Evolutionary conservation across 352 stramenopile genomes (phyloP).

Genomic region (Thalassiosira allenii): DNA sequence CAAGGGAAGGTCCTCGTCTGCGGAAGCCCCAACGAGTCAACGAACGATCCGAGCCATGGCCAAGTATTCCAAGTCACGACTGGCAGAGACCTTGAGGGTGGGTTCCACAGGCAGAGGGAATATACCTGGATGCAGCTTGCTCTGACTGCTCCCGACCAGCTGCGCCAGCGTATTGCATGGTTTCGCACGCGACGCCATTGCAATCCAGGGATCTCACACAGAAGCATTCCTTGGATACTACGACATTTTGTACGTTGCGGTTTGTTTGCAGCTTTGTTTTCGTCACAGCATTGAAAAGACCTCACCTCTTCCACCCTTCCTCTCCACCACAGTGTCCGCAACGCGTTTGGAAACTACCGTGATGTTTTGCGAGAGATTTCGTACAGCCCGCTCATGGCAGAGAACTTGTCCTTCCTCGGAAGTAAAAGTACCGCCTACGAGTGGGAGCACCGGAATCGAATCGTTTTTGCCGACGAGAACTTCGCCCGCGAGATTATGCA

Average conservation of each 20-base stretch:
- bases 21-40: constrained; percentile 66
- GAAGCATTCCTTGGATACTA: constrained; percentile 83
- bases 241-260: no score
- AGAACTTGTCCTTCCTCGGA: constrained; percentile 79
- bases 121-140: constrained; percentile 37
- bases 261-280: no score
- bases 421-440: constrained; percentile 70
- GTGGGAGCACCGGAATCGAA: constrained; percentile 48
- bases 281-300: no score
- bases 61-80: constrained; percentile 54
- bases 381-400: constrained; percentile 82
- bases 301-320: no score
- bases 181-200: constrained; percentile 52
- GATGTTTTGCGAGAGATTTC: constrained; percentile 83
- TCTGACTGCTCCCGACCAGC: constrained; percentile 67
- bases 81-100: constrained; percentile 46
- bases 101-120: constrained; percentile 43
- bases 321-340: no score
- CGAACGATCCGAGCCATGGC: constrained; percentile 53
- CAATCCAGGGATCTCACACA: constrained; percentile 43
- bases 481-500: constrained; percentile 78
- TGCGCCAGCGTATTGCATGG: constrained; percentile 85
- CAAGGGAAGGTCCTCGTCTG: constrained; percentile 60
- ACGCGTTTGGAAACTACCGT: constrained; percentile 85
- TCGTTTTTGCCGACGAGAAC: constrained; percentile 71